Conservation (phyloP, 768 basidiomycete genomes). For the Kockovaella imperatae region DNA sequence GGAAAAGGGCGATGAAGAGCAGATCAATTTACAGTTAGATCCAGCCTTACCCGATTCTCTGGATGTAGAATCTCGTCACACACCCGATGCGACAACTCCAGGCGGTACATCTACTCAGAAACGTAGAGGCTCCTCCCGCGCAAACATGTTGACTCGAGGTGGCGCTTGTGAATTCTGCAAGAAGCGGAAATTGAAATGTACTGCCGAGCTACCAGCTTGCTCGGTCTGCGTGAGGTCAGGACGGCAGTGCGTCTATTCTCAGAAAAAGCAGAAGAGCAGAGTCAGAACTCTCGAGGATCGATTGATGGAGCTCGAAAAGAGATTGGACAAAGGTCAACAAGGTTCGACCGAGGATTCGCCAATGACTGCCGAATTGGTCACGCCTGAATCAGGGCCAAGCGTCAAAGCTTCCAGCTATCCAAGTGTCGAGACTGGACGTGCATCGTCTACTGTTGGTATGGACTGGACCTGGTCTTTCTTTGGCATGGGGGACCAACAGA, state of each 20-base stretch:
- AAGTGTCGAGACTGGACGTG: conserved; percentile 2
- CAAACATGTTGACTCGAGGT: conserved; percentile 37
- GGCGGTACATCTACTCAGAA: too few relatives aligned
- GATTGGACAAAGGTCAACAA: conserved; percentile 6
- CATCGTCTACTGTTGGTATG: neutral
- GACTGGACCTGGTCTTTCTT: neutral
- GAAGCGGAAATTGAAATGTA: conserved; percentile 31
- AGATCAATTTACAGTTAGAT: too few relatives aligned
- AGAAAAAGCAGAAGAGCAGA: conserved; percentile 32
- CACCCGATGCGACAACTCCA: too few relatives aligned
- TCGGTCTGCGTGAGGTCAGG: conserved; percentile 15
- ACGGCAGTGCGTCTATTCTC: conserved; percentile 28
- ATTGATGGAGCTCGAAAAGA: conserved; percentile 31
- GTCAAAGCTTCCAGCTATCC: neutral
- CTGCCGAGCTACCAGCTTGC: conserved; percentile 29
- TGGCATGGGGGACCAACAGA: too few relatives aligned
- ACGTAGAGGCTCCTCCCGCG: too few relatives aligned
- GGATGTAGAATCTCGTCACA: too few relatives aligned
- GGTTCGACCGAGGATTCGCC: neutral
- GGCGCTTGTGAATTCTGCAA: conserved; percentile 41
- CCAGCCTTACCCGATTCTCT: too few relatives aligned
- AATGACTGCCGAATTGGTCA: neutral
- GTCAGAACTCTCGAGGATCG: conserved; percentile 32
- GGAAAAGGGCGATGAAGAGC: too few relatives aligned
- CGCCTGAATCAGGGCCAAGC: too few relatives aligned